Evolutionary conservation across 805 yeast species (phyloP), one percentile per base, ranked within the genome.

Genomic region (Wickerhamomyces rabaulensis): DNA sequence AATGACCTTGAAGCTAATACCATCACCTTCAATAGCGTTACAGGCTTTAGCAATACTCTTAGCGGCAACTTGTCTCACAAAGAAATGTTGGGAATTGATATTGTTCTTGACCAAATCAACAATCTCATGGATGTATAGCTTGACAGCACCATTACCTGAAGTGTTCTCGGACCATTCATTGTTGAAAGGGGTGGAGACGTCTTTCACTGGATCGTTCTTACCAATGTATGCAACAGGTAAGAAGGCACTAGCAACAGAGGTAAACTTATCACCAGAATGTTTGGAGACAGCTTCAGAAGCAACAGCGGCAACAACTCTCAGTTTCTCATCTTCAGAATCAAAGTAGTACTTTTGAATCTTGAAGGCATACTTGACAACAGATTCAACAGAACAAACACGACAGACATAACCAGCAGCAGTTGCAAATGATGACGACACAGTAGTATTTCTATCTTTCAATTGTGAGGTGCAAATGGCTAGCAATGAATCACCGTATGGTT

Each of bases 141-240:
- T 79, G 15, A 89, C 70, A 0, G 95, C 82, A 33, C 80, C 84
- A 19, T 72, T 65, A 8, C 89, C 87, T 2, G 95, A 91, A 3
- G 92, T 78, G 43, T 80, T 78, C 55, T 87, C 95, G 9, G 75
- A 70, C 97, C 97, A 92, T 39, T 78, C 84, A 27, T 71, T 71
- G 10, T 74, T 79, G 58, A 84, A 91, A 4, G 66, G 60, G 2
- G 63, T 63, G 1, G 71, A 57, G 1, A 80, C 79, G 1, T 67
- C 67, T 17, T 69, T 64, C 15, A 69, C 74, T 1, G 73, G 58
- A 58, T 88, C 95, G 57, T 84, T 82, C 52, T 79, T 80, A 1
- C 88, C 97, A 48, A 92, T 68, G 60, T 80, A 92, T 0, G 89
- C 77, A 46, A 92, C 65, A 0, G 98, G 97, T 49, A 91, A 67